Conservation (phyloP, 805 yeast genomes). For the Cyberlindnera subsufficiens region DNA sequence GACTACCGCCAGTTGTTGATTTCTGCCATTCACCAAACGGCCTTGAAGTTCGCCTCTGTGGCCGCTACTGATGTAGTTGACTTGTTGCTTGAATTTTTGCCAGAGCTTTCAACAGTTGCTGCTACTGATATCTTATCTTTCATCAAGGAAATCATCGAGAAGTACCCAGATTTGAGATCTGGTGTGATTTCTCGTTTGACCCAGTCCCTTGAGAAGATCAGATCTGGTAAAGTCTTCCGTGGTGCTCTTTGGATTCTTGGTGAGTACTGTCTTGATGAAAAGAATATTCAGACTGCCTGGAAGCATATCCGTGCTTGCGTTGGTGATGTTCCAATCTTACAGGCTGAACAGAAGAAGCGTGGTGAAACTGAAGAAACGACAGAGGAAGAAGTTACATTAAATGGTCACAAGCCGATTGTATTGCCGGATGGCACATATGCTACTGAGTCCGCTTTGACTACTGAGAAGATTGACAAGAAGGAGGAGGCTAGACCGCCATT, state of each 20-base stretch:
- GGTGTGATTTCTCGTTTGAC: slow-evolving; percentile 61
- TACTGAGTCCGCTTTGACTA: slow-evolving; percentile 77
- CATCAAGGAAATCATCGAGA: slow-evolving; percentile 90
- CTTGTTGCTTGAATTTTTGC: slow-evolving; percentile 75
- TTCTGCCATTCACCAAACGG: slow-evolving; percentile 82
- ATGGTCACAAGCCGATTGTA: slow-evolving; percentile 63
- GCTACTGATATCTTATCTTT: slow-evolving; percentile 89
- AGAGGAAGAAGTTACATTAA: slow-evolving; percentile 20
- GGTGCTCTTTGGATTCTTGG: slow-evolving; percentile 96
- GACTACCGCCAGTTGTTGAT: slow-evolving; percentile 89
- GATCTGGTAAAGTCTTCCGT: slow-evolving; percentile 86
- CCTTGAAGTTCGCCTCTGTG: slow-evolving; percentile 82
- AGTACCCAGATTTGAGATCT: slow-evolving; percentile 73
- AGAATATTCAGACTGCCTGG: slow-evolving; percentile 81
- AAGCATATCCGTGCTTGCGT: slow-evolving; percentile 71
- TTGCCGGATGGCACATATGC: slow-evolving; percentile 99
- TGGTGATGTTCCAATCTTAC: slow-evolving; percentile 88
- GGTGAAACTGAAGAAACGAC: slow-evolving; percentile 31
- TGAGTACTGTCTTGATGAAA: slow-evolving; percentile 73
- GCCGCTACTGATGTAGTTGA: slow-evolving; percentile 83
- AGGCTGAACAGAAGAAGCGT: slow-evolving; percentile 53
- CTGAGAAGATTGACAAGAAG: slow-evolving; percentile 32
- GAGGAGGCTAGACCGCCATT: slow-evolving; percentile 58
- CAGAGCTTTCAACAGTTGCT: slow-evolving; percentile 77
- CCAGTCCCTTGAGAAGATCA: slow-evolving; percentile 54